Evolutionary conservation across 257 asterid genomes (phyloP).

Genomic region (Ligustrum vulgare): DNA sequence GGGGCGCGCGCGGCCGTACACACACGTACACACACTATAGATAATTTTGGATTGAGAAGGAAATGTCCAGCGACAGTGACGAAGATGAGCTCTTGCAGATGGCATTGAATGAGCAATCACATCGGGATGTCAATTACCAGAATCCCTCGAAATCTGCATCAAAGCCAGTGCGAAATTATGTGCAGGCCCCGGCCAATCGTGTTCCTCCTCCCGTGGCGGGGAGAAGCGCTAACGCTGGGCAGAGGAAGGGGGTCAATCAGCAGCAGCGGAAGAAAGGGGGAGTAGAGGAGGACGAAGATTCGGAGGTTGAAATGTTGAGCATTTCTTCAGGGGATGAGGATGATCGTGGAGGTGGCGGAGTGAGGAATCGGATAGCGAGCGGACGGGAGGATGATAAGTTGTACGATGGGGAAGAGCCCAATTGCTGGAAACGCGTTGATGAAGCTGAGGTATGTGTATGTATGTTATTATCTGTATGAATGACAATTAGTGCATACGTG

Average conservation of each 20-base stretch:
- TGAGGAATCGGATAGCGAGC: conserved; percentile 46
- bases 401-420: conserved; percentile 93
- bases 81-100: conserved; percentile 95
- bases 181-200: conserved; percentile 67
- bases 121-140: conserved; percentile 67
- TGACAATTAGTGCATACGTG: background rate
- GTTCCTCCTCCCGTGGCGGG: conserved; percentile 21
- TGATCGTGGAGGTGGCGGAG: conserved; percentile 52
- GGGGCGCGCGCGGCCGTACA: conserved; percentile 1
- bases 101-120: conserved; percentile 86
- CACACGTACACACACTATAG: conserved; percentile 3
- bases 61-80: conserved; percentile 83
- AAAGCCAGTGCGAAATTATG: conserved; percentile 76
- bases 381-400: conserved; percentile 65
- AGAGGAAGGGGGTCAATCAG: conserved; percentile 40
- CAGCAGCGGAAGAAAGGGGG: conserved; percentile 38
- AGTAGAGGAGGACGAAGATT: conserved; percentile 82
- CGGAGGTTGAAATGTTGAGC: conserved; percentile 96
- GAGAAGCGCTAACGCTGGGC: conserved; percentile 33
- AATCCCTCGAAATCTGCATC: conserved; percentile 50
- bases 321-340: conserved; percentile 98
- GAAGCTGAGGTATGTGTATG: conserved; percentile 70
- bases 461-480: background rate
- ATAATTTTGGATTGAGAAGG: conserved; percentile 4
- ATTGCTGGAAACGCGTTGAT: conserved; percentile 87